These are phyloP conservation scores for Dendrostoma leiphaemia DNA, from an alignment of 2,329 filamentous ascomycete genomes.

Conservation along the genomic window DNA sequence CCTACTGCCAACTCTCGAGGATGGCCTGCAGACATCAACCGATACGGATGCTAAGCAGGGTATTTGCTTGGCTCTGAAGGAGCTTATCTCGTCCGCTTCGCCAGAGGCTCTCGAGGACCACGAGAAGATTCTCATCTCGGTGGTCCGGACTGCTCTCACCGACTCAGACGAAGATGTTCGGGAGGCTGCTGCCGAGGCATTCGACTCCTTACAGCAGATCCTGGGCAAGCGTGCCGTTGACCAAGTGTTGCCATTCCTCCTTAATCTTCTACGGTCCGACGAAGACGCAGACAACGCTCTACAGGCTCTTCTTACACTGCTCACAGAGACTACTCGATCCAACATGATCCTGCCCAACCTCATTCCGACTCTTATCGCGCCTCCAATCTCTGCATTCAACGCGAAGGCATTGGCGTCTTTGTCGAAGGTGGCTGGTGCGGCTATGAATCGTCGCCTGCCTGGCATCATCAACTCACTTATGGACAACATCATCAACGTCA, in stretches of 20 bases:
- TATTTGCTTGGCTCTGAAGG: slow-evolving; percentile 93
- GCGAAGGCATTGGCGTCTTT: slow-evolving; percentile 90
- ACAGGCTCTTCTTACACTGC: slow-evolving; percentile 85
- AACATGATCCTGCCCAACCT: slow-evolving; percentile 97
- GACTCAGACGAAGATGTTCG: slow-evolving; percentile 87
- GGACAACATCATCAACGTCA: slow-evolving; percentile 81
- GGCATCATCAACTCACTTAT: slow-evolving; percentile 90
- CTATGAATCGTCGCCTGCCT: slow-evolving; percentile 88
- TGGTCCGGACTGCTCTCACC: slow-evolving; percentile 88
- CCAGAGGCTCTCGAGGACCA: slow-evolving; percentile 89
- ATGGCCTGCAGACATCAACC: slow-evolving; percentile 81
- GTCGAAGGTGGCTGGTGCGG: slow-evolving; percentile 82
- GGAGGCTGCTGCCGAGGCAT: slow-evolving; percentile 94
- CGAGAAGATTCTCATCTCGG: slow-evolving; percentile 91
- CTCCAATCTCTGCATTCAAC: slow-evolving; percentile 92
- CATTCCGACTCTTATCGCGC: slow-evolving; percentile 85
- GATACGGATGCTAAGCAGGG: slow-evolving; percentile 94
- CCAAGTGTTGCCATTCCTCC: slow-evolving; percentile 88
- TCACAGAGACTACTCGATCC: slow-evolving; percentile 89
- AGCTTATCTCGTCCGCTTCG: slow-evolving; percentile 86
- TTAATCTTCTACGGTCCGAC: slow-evolving; percentile 84
- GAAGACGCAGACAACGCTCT: slow-evolving; percentile 88
- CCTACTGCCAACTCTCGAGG: slow-evolving; percentile 86
- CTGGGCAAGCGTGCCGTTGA: slow-evolving; percentile 93
- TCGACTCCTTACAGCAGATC: slow-evolving; percentile 90